These are phyloP conservation scores for Arxiozyma telluris DNA, from an alignment of 1,139 yeast genomes.

Conservation along the genomic window DNA sequence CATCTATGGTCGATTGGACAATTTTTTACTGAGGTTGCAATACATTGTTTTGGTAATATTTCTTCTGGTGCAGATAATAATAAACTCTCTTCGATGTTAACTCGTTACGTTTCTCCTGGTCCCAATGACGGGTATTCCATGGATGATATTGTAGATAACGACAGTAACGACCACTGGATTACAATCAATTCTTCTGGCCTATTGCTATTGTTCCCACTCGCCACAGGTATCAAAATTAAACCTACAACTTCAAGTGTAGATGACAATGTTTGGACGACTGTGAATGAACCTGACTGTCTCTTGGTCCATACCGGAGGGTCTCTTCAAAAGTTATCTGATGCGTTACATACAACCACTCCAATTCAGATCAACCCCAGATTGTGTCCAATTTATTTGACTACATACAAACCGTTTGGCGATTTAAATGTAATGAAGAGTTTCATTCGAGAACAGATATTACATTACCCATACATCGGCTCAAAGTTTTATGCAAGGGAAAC, in stretches of 20 bases:
- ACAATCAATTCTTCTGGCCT: slow-evolving; percentile 15
- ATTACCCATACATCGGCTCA: slow-evolving; percentile 20
- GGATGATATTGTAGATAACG: too few species aligned
- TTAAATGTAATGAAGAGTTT: slow-evolving; percentile 10
- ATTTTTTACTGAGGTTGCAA: background rate
- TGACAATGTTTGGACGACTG: slow-evolving; percentile 21
- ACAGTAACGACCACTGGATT: background rate
- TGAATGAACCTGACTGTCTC: slow-evolving; percentile 24
- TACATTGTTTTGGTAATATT: slow-evolving; percentile 14
- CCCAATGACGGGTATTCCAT: too few species aligned
- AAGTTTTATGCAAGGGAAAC: slow-evolving; percentile 18
- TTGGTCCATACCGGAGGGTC: slow-evolving; percentile 25
- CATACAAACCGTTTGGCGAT: slow-evolving; percentile 16
- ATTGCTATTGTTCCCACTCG: slow-evolving; percentile 22
- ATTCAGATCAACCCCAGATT: slow-evolving; percentile 12
- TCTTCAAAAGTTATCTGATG: slow-evolving; percentile 17
- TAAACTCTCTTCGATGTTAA: too few species aligned
- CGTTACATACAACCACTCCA: slow-evolving; percentile 20
- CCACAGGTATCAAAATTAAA: slow-evolving; percentile 19
- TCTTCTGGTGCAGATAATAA: background rate
- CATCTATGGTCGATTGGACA: slow-evolving; percentile 16
- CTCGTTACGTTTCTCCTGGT: too few species aligned
- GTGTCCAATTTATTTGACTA: slow-evolving; percentile 14
- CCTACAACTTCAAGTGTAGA: slow-evolving; percentile 18
- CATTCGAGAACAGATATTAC: slow-evolving; percentile 18